phyloP scores from a whole-genome alignment of 1,284 basidiomycete species.

The Cryptococcus sp. region DNA sequence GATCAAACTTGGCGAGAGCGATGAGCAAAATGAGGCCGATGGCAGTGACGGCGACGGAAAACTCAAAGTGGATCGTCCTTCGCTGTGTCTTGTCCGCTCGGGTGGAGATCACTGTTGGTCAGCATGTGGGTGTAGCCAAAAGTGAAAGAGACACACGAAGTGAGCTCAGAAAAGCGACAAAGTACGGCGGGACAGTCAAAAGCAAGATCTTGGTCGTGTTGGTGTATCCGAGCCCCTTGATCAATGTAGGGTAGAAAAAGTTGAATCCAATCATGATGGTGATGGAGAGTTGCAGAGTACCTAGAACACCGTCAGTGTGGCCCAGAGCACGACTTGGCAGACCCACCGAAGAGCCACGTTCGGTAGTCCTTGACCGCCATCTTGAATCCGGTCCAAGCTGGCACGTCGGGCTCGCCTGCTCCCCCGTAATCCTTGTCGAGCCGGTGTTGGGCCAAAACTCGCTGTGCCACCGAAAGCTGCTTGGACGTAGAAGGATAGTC shows the following conservation, averaged over 20 bases:
- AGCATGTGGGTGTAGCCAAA: not conserved
- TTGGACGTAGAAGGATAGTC: not conserved
- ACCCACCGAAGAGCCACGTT: not conserved
- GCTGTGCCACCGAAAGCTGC: not conserved
- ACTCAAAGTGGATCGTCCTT: conserved; percentile 1
- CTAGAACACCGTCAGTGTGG: not conserved
- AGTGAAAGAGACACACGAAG: not conserved
- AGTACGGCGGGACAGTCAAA: conserved; percentile 5
- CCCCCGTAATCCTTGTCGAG: not conserved
- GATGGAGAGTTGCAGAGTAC: conserved; percentile 1
- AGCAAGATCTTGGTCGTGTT: conserved; percentile 1
- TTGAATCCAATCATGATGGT: conserved; percentile 8
- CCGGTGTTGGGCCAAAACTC: not conserved
- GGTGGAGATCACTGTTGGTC: not conserved
- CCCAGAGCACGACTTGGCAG: not conserved
- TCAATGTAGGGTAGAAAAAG: conserved; percentile 8
- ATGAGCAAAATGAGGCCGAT: conserved; percentile 4
- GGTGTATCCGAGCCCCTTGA: not conserved
- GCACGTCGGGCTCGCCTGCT: not conserved
- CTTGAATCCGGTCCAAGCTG: not conserved
- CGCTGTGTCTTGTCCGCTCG: conserved; percentile 2
- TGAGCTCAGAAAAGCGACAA: conserved; percentile 3
- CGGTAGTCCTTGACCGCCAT: not conserved
- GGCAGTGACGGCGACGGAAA: conserved; percentile 1
- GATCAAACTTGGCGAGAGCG: conserved; percentile 4